A percentile compares a stretch with the other conserved stretches of the same genome.
Evolutionary conservation across 2,329 filamentous ascomycete genomes (phyloP).

Genomic region (Mariannaea sp.): DNA sequence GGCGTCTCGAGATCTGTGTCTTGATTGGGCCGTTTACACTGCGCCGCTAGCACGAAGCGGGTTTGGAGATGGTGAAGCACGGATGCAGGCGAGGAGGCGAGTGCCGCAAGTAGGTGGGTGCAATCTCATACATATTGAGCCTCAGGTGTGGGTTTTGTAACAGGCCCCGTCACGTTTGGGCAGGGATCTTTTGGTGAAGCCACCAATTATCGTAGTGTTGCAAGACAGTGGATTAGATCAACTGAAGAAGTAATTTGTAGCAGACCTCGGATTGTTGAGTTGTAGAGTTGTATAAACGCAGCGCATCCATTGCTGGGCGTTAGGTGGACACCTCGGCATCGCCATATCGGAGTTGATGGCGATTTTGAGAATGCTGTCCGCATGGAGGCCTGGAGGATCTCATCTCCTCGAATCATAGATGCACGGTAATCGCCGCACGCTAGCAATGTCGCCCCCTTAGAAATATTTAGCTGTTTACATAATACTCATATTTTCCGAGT

Average conservation of each 20-base stretch:
- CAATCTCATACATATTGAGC: conserved; percentile 21
- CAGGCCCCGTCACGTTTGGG: conserved; percentile 14
- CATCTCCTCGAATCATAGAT: too few relatives aligned
- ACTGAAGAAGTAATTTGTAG: neutral
- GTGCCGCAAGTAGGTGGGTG: conserved; percentile 9
- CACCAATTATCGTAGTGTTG: neutral
- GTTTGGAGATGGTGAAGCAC: conserved; percentile 6
- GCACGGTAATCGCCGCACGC: too few relatives aligned
- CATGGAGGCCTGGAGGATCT: too few relatives aligned
- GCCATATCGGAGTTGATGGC: too few relatives aligned
- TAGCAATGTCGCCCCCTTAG: too few relatives aligned
- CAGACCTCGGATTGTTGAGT: neutral
- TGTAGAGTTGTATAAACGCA: too few relatives aligned
- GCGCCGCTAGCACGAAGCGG: neutral
- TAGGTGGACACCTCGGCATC: too few relatives aligned
- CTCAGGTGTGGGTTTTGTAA: conserved; percentile 14
- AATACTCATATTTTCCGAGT: too few relatives aligned
- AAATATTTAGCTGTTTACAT: too few relatives aligned
- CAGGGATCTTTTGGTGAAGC: neutral
- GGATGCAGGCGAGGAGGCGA: conserved; percentile 2
- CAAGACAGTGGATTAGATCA: conserved; percentile 12
- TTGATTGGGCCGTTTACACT: conserved; percentile 6
- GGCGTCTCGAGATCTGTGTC: neutral
- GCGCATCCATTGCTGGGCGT: too few relatives aligned
- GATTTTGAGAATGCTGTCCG: too few relatives aligned